Base-by-base conservation (phyloP, 495 filamentous ascomycete species). In the Aspergillus conjunctus region DNA sequence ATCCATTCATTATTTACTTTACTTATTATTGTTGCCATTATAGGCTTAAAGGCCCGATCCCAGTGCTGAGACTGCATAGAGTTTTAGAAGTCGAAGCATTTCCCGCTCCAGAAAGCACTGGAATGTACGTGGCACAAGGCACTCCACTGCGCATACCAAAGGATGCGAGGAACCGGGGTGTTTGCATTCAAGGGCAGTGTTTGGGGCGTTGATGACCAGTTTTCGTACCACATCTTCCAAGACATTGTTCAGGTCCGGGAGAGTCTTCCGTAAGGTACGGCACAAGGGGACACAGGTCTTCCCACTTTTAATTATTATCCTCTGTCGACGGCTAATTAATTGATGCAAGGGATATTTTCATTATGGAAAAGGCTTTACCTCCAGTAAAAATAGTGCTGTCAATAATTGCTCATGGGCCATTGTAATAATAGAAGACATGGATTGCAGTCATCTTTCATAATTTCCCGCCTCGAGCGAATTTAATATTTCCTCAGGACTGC, bases 241-340 rank as follows among this genome's bases (percentile, higher is more conserved):
- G 57, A 60, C 62, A 60, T 54, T 20, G 14, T 49, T 33, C 6
- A 39, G 51, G 52, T 37, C 62, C 51, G 60, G 62, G 46, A 44
- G 33, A 57, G 45, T 50, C 54, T 54, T 37, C 61, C 52, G 52
- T 51, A 64, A 59, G 61, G 61, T 59, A 63, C 61, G 32, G 39
- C 44, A 49, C 51, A 63, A 51, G 61, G 26, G 5, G 18, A 34
- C 15, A 50, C 21, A 50, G 33, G 37, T 41, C 39, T 17, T 45
- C 50, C 46, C 56, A n/a, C n/a, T n/a, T n/a, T 17, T 21, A 20
- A 57, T 20, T 18, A 43, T 18, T 48, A 18, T 17, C 54, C 5
- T 43, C 8, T 3, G 30, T 14, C 37, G 26, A 20, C 14, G 7
- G 2, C 17, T 4, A 12, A 6, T 49, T 49, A 20, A 5, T 14